Percentiles rank a stretch among this genome's conserved stretches.
Conservation (phyloP, 805 yeast genomes). For the Cyberlindnera suaveolens region DNA sequence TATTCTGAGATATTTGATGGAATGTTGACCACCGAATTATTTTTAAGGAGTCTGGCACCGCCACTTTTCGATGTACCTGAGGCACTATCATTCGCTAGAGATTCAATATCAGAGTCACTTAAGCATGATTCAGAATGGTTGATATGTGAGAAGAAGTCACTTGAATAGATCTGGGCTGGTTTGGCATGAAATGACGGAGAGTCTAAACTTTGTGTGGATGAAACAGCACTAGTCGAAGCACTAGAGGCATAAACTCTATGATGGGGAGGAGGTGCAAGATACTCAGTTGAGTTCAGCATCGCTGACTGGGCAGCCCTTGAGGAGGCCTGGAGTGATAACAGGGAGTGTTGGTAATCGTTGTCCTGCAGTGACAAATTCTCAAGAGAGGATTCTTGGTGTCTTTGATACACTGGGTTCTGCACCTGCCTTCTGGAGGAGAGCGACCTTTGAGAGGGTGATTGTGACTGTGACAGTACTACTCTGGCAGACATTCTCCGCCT, state of each 20-base stretch:
- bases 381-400: constrained; percentile 1
- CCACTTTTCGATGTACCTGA: no score
- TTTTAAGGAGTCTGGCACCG: not conserved
- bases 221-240: constrained; percentile 11
- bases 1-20: constrained; percentile 5
- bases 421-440: constrained; percentile 1
- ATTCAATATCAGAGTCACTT: constrained; percentile 6
- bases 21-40: not conserved
- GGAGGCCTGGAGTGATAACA: not conserved
- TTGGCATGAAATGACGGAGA: constrained; percentile 15
- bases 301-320: constrained; percentile 13
- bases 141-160: constrained; percentile 4
- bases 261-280: constrained; percentile 6
- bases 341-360: constrained; percentile 7
- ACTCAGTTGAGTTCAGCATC: constrained; percentile 6
- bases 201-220: constrained; percentile 17
- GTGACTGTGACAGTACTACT: not conserved
- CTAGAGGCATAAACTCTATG: constrained; percentile 6
- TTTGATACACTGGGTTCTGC: constrained; percentile 1
- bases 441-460: constrained; percentile 3
- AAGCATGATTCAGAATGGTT: constrained; percentile 3
- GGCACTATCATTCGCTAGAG: constrained; percentile 3
- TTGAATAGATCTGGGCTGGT: constrained; percentile 1
- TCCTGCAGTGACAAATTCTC: constrained; percentile 7
- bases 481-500: not conserved